A percentile compares a stretch with the other conserved stretches of the same genome.
Evolutionary conservation across 1,284 basidiomycete species (phyloP).

Genomic region (Fomitopsis betulina): DNA sequence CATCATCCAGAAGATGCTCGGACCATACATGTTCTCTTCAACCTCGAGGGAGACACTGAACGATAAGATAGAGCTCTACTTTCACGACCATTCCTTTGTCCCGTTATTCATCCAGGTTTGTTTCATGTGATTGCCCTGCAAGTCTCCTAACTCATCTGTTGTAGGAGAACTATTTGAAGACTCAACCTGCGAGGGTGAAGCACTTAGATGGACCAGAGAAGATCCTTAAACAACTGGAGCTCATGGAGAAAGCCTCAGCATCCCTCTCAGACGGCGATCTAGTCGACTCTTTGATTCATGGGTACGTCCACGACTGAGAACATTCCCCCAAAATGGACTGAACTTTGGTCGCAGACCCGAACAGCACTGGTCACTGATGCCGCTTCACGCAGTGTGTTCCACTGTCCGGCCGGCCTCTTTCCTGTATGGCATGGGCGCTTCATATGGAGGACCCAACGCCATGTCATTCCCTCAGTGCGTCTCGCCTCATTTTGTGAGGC

Average conservation of each 20-base stretch:
- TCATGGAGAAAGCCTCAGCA: conserved; percentile 87
- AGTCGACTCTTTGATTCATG: conserved; percentile 92
- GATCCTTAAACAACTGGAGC: conserved; percentile 65
- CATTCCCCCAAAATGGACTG: neutral
- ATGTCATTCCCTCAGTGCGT: conserved; percentile 81
- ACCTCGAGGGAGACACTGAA: conserved; percentile 80
- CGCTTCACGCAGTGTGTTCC: conserved; percentile 88
- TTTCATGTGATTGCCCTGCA: neutral
- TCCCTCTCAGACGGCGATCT: conserved; percentile 95
- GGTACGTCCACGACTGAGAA: conserved; percentile 39
- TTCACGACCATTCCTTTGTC: conserved; percentile 92
- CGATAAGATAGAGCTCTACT: conserved; percentile 96
- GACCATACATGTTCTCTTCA: conserved; percentile 84
- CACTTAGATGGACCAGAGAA: conserved; percentile 62
- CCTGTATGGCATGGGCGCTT: conserved; percentile 69
- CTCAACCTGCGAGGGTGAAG: conserved; percentile 61
- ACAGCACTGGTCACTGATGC: conserved; percentile 96
- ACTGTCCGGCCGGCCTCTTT: conserved; percentile 82
- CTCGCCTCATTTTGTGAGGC: neutral
- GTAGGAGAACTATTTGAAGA: conserved; percentile 90
- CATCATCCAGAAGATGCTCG: conserved; percentile 80
- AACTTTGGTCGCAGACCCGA: conserved; percentile 54
- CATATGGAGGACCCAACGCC: conserved; percentile 63
- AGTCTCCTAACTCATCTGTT: neutral
- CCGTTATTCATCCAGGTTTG: conserved; percentile 91